Evolutionary conservation across 192 early-diverging fungal species (phyloP), one percentile per base, ranked within the genome.

Genomic region (Coemansia sp.): DNA sequence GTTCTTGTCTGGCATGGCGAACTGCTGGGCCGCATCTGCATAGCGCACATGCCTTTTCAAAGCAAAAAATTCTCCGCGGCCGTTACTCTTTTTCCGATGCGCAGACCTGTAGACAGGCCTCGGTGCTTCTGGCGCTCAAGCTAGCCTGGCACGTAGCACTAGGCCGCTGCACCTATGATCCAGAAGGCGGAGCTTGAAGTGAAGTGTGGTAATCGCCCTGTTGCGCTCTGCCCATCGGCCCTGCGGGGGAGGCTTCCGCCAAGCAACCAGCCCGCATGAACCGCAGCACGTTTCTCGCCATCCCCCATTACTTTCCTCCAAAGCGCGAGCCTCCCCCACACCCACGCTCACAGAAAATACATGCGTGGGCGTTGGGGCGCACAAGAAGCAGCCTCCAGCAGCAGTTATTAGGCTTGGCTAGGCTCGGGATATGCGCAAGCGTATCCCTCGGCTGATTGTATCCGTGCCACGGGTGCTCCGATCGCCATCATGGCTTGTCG

Each of bases 11-110:
- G 20, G 48, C 48, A 50, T 21, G 21, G 23, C 23, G 48, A 50
- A 50, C 48, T 53, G 51, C 51, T 53, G 51, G 51, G 51, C 51
- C 26, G 51, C 51, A 53, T 53, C 51, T 31, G 51, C 51, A 53
- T 53, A 31, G 51, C 51, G 51, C 51, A 53, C 51, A 53, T 53
- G 51, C 26, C 51, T 53, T 53, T 53, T 53, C 50, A 53, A 53
- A 53, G 50, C 50, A 53, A 31, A 53, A 16, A 13, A 53, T 31
- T 53, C 23, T 53, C 26, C 50, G 23, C 50, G 26, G 50, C 50
- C 5, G 26, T 28, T 53, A 26, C 50, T 53, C 26, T 31, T 53
- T 53, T 53, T 53, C 50, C 50, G 50, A 53, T 53, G 50, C 42
- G 42, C 42, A 45, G 42, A n/a, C 42, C 8, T 16, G 8, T 18